These are phyloP conservation scores for Caryopteris hybrid DNA, from an alignment of 305 asterid genomes.

Conservation along the genomic window DNA sequence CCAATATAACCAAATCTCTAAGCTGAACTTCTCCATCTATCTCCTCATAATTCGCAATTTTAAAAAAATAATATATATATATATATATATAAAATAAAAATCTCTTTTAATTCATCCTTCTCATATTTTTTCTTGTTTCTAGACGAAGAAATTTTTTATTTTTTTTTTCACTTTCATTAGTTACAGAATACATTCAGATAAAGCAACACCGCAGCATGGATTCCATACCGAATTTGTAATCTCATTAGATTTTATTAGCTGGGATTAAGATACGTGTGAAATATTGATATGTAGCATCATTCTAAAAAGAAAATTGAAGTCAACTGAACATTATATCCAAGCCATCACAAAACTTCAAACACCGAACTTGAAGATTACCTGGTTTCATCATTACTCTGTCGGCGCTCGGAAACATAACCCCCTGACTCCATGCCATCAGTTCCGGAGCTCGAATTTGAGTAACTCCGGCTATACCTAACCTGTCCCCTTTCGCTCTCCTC, in stretches of 20 bases:
- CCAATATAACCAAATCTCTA: background rate
- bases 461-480: conserved; percentile 25
- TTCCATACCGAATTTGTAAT: background rate
- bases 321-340: background rate
- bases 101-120: too few relatives aligned
- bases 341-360: background rate
- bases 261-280: background rate
- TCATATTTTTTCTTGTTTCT: background rate
- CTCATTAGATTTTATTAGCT: background rate
- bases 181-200: background rate
- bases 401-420: conserved; percentile 43
- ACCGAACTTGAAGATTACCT: conserved; percentile 41
- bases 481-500: conserved; percentile 29
- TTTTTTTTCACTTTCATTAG: background rate
- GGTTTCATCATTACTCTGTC: conserved; percentile 51
- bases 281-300: background rate
- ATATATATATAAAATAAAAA: too few relatives aligned
- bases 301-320: background rate
- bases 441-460: conserved; percentile 64
- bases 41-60: background rate
- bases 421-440: conserved; percentile 59
- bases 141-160: background rate
- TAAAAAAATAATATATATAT: too few relatives aligned
- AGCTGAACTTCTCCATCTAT: background rate
- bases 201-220: background rate